These are phyloP conservation scores for Chenopodium suecicum DNA, from an alignment of 148 eudicot species.

Conservation along the genomic window DNA sequence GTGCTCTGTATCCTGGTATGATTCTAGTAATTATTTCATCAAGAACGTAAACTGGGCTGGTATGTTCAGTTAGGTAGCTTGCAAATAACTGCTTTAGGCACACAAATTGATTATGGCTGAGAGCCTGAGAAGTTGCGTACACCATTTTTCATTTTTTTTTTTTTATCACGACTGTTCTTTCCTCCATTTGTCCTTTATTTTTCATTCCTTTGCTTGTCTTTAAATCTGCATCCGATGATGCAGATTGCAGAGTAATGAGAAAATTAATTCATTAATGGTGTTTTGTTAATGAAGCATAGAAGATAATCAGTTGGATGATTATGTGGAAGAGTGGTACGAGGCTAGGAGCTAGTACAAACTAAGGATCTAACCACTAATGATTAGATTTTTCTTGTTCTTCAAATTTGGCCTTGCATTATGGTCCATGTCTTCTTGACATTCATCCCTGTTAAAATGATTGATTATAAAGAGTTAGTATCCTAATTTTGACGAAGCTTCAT, in stretches of 20 bases:
- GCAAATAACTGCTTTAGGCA: too few species aligned
- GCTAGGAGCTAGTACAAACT: neutral
- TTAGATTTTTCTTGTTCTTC: neutral
- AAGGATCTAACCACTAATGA: neutral
- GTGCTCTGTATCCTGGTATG: too few species aligned
- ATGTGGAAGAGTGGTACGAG: neutral
- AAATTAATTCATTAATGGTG: too few species aligned
- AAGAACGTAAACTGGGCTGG: neutral
- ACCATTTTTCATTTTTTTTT: neutral
- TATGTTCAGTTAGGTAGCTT: neutral
- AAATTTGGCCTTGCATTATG: neutral
- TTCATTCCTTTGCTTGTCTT: neutral
- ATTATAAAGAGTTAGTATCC: neutral
- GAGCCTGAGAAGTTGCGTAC: neutral
- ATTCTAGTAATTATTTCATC: neutral
- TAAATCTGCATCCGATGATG: too few species aligned
- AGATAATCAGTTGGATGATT: neutral
- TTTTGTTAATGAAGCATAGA: neutral
- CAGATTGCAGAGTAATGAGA: neutral
- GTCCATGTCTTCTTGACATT: neutral
- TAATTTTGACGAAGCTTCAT: neutral
- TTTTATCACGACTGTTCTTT: neutral
- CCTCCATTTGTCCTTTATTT: neutral
- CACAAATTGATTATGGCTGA: too few species aligned
- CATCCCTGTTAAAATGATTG: too few species aligned